Evolutionary conservation across 345 rosid species (phyloP).

Genomic region (Eucalyptus regnans): DNA sequence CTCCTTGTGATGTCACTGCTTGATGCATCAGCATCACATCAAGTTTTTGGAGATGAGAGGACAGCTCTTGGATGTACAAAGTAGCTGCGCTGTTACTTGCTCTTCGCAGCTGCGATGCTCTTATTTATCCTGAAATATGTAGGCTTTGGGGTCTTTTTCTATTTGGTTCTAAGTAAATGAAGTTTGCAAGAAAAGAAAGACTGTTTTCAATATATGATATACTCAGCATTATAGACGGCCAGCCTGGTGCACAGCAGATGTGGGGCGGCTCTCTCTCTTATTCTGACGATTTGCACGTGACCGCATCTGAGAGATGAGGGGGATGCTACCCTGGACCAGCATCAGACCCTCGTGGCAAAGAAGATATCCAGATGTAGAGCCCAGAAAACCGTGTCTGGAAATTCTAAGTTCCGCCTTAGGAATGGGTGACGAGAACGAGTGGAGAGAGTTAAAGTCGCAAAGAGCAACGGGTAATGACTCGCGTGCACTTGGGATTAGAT

Average conservation of each 20-base stretch:
- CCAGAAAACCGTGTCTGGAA: not conserved
- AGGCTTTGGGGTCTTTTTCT: not conserved
- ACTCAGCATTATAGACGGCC: not conserved
- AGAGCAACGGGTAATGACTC: not conserved
- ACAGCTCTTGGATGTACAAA: not conserved
- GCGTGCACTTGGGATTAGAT: not conserved
- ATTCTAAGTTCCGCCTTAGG: not conserved
- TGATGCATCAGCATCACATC: not conserved
- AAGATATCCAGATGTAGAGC: not conserved
- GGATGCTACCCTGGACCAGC: not conserved
- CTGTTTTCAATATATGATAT: not conserved
- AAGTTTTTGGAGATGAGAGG: not conserved
- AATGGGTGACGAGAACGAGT: not conserved
- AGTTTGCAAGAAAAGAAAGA: not conserved
- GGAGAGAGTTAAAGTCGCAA: not conserved
- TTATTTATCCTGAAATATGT: not conserved
- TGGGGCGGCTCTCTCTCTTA: not conserved
- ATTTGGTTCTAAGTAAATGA: not conserved
- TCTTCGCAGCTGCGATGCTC: not conserved
- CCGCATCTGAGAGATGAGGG: not conserved
- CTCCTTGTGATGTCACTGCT: not conserved
- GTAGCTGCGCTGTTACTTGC: not conserved
- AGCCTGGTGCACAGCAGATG: not conserved
- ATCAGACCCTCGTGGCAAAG: not conserved
- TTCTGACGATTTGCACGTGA: not conserved